phyloP scores from a whole-genome alignment of 164 flowering plant genomes.

The Taxillus chinensis region DNA sequence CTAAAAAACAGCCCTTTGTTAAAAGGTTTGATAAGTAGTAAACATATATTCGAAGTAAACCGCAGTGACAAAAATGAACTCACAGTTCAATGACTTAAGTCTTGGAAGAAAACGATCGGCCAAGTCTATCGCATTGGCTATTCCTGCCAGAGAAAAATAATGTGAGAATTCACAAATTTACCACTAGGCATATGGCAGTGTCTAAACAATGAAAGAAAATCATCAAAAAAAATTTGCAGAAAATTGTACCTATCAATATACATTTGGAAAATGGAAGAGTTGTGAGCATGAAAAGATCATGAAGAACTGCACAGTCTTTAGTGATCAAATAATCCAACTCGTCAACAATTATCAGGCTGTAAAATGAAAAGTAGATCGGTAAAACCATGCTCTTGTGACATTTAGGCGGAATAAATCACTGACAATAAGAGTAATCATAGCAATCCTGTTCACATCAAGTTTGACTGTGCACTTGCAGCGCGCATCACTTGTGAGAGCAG shows the following conservation, averaged over 20 bases:
- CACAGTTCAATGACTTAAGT: conserved; percentile 83
- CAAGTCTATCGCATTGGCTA: conserved; percentile 93
- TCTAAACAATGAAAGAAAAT: not conserved
- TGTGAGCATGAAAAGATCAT: conserved; percentile 96
- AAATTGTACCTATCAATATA: conserved; percentile 63
- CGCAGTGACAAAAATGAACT: conserved; percentile 17
- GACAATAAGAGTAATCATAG: not conserved
- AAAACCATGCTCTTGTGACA: not conserved
- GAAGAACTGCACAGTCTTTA: conserved; percentile 76
- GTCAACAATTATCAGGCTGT: conserved; percentile 1
- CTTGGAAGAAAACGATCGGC: conserved; percentile 95
- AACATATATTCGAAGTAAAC: not conserved
- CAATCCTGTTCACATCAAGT: not conserved
- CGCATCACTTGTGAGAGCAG: too few relatives aligned
- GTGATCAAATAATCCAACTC: conserved; percentile 52
- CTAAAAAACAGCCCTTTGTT: not conserved
- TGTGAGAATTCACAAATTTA: not conserved
- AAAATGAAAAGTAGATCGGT: not conserved
- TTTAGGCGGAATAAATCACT: not conserved
- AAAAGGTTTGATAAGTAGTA: not conserved
- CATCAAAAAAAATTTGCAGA: not conserved
- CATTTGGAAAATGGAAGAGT: conserved; percentile 70
- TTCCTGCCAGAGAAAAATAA: conserved; percentile 40
- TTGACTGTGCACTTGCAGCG: not conserved
- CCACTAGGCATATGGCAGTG: not conserved